Conservation (phyloP, 2,329 filamentous ascomycete genomes). For the Penicillium sp. region DNA sequence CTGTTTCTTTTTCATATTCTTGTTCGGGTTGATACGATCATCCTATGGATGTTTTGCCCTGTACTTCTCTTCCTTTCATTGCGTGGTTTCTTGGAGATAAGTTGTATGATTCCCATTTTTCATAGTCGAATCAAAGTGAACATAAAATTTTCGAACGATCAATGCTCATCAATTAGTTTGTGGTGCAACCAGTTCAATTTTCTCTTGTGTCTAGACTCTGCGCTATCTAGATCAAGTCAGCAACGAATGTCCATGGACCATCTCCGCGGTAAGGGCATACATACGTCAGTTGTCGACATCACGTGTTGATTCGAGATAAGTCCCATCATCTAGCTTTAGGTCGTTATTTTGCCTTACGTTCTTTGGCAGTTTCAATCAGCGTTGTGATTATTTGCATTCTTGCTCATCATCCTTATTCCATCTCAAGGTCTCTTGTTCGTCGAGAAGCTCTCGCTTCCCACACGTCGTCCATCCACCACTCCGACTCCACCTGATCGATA, state of each 20-base stretch:
- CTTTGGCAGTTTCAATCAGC: not conserved
- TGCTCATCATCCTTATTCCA: not conserved
- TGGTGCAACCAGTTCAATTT: no score
- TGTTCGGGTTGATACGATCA: slow-evolving; percentile 7
- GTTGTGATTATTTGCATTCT: not conserved
- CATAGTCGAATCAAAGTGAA: slow-evolving; percentile 15
- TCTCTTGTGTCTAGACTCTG: not conserved
- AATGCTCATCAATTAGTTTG: not conserved
- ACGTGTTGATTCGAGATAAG: not conserved
- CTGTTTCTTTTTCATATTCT: slow-evolving; percentile 5
- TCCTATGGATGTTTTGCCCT: slow-evolving; percentile 9
- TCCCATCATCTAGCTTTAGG: not conserved
- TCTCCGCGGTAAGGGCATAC: no score
- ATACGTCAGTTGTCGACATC: slow-evolving; percentile 6
- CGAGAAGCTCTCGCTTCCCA: not conserved
- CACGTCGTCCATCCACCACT: slow-evolving; percentile 7
- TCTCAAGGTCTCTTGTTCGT: not conserved
- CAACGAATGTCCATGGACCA: no score
- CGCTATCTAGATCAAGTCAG: no score
- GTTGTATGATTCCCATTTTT: slow-evolving; percentile 32
- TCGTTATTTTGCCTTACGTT: not conserved
- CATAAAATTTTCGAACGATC: not conserved
- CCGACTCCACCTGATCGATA: not conserved
- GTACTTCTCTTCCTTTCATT: slow-evolving; percentile 11
- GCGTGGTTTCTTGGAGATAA: slow-evolving; percentile 29